phyloP scores from a whole-genome alignment of 306 rosid genomes.

The Oxytropis ochrocephala region DNA sequence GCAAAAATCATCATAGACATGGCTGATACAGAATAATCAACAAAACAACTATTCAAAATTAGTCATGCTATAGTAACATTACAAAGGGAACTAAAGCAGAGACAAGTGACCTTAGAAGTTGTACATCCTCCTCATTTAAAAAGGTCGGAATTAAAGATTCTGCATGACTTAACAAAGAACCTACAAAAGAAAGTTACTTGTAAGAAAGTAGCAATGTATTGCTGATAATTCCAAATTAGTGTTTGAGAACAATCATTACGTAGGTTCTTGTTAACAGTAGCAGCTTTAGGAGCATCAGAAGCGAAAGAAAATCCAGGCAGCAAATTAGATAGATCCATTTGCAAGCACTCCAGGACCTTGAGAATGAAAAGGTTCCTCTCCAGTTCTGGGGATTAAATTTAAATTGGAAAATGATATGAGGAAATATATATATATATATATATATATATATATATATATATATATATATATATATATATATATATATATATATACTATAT shows the following conservation, averaged over 20 bases:
- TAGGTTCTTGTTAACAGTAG: constrained; percentile 64
- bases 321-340: constrained; percentile 49
- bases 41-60: constrained; percentile 13
- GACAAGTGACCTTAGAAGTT: constrained; percentile 63
- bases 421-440: constrained; percentile 17
- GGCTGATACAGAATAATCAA: neutral
- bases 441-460: constrained; percentile 21
- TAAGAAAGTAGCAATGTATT: constrained; percentile 24
- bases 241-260: constrained; percentile 43
- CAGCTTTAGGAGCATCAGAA: constrained; percentile 60
- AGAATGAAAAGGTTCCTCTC: constrained; percentile 80
- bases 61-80: constrained; percentile 1
- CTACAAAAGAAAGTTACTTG: constrained; percentile 45
- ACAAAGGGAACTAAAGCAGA: constrained; percentile 2
- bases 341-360: constrained; percentile 82
- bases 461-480: constrained; percentile 22
- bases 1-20: neutral
- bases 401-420: constrained; percentile 19
- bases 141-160: constrained; percentile 85
- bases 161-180: constrained; percentile 88
- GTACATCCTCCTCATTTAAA: constrained; percentile 81
- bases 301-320: constrained; percentile 63
- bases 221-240: neutral
- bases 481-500: constrained; percentile 21
- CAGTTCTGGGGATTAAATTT: constrained; percentile 61